Base-by-base conservation (phyloP, 2,329 filamentous ascomycete species). In the Didymella lethalis region DNA sequence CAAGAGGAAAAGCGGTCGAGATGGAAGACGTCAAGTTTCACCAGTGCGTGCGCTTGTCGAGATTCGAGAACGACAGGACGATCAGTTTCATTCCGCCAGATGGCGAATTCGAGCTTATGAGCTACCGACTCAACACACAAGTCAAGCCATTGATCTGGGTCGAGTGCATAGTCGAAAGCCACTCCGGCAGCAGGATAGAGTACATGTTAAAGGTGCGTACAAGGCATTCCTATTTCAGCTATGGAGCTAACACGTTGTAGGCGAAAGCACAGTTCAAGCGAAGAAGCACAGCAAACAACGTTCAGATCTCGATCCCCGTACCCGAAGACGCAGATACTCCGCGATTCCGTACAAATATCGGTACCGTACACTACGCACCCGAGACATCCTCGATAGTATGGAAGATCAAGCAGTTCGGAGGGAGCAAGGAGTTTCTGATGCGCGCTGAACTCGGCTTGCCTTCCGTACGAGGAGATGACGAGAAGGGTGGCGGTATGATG, bases 21-120 rank as follows among this genome's bases (percentile, higher is more conserved):
- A 99, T 99, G 95, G 95, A 99, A 75, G 95, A 99, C 70, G 95
- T 99, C 79, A 99, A 99, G 74, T 99, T 99, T 79, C 95, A 99
- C 80, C 95, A 99, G 78, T 99, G 95, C 75, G 95, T 99, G 64
- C 88, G 95, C 63, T 85, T 99, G 65, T 96, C 93, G 47, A 88
- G 95, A 66, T 99, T 99, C 80, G 95, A 99, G 79, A 99, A 98
- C 79, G 95, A 99, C 82, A 86, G 95, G 61, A 99, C 95, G 36
- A 99, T 99, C 80, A 97, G 92, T 75, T 99, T 99, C 79, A 98
- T 99, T 69, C 95, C 95, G 1, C 95, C 95, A 11, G 95, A 99
- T 75, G 95, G 95, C 76, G 95, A 99, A 78, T 99, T 99, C 75
- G 95, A 99, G 82, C 87, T 99, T 70, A 99, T 99, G 95, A 97